A percentile compares a stretch with the other conserved stretches of the same genome.
phyloP scores from a whole-genome alignment of 2,329 filamentous ascomycete species.

The Paramyrothecium sp. region DNA sequence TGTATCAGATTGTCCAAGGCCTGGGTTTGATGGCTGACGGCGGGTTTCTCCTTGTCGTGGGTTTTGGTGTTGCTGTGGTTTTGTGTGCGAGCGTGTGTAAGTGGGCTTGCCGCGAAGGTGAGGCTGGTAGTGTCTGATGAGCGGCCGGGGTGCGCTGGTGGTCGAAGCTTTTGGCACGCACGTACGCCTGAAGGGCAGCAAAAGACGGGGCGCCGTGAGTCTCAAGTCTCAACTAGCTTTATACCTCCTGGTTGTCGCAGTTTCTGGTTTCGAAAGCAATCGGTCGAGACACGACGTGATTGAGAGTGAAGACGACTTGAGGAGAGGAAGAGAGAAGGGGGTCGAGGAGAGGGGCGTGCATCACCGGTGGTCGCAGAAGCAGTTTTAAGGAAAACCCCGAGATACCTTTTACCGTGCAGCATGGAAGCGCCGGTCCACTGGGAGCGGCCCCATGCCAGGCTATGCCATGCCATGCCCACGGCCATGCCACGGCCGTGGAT shows the following conservation, averaged over 20 bases:
- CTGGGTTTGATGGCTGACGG: background rate
- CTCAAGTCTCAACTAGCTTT: too few species aligned
- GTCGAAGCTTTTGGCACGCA: background rate
- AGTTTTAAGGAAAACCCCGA: background rate
- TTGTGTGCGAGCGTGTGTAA: too few species aligned
- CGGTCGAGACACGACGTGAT: background rate
- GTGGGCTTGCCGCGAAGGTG: too few species aligned
- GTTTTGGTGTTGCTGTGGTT: background rate
- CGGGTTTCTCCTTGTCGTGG: background rate
- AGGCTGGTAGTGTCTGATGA: background rate
- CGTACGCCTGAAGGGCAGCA: too few species aligned
- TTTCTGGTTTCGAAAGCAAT: background rate
- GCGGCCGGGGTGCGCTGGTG: background rate
- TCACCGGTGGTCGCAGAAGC: too few species aligned
- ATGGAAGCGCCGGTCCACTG: background rate
- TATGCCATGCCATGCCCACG: too few species aligned
- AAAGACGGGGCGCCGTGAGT: background rate
- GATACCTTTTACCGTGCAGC: too few species aligned
- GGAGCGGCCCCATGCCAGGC: background rate
- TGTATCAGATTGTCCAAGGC: background rate
- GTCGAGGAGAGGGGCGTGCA: background rate
- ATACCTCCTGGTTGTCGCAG: too few species aligned
- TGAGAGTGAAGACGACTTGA: background rate
- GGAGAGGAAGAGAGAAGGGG: background rate
- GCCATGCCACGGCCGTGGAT: too few species aligned